These are phyloP conservation scores for Marsdenia floribunda DNA, from an alignment of 257 asterid genomes.

Conservation along the genomic window DNA sequence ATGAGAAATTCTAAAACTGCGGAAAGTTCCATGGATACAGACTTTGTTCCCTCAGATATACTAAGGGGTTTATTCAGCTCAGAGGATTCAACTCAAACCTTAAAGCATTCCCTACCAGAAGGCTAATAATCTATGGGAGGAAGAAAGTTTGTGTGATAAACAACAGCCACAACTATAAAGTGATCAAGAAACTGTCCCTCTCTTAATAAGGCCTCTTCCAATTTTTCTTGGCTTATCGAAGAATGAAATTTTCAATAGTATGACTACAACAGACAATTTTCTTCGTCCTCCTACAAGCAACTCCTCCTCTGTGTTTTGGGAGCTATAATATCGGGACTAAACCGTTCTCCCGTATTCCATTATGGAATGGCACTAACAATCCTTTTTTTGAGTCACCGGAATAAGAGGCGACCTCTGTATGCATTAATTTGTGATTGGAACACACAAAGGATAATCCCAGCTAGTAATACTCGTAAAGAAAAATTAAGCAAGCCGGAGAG, in stretches of 20 bases:
- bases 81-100: constrained; percentile 2
- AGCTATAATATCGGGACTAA: not conserved
- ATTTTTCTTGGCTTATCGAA: not conserved
- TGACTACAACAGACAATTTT: not conserved
- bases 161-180: not conserved
- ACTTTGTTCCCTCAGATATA: constrained; percentile 1
- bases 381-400: not conserved
- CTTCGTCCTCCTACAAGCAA: no score
- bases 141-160: not conserved
- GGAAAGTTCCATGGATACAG: constrained; percentile 6
- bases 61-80: not conserved
- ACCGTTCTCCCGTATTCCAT: not conserved
- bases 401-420: not conserved
- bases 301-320: no score
- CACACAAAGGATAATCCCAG: no score
- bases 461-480: no score
- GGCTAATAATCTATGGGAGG: not conserved
- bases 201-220: not conserved
- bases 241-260: not conserved
- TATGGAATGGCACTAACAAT: not conserved
- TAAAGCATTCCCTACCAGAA: constrained; percentile 2
- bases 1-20: constrained; percentile 5
- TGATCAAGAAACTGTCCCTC: not conserved
- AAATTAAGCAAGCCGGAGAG: not conserved
- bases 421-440: not conserved